These are phyloP conservation scores for Gamsiella multidivaricata DNA, from an alignment of 192 early-diverging fungal genomes.

Conservation along the genomic window DNA sequence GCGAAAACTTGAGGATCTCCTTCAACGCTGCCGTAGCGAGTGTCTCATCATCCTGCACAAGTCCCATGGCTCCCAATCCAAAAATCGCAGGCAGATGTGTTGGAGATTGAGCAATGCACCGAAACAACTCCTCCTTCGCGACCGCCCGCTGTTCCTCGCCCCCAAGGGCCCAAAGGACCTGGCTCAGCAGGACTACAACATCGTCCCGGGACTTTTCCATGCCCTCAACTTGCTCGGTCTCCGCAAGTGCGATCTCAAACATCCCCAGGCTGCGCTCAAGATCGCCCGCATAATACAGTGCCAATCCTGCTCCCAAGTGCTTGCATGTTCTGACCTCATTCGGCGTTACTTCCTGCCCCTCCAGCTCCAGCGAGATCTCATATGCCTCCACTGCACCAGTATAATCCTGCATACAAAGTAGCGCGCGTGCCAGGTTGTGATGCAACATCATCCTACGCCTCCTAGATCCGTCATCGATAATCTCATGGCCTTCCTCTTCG, in stretches of 20 bases:
- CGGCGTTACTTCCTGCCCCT: slow-evolving; percentile 7
- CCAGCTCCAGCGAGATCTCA: slow-evolving; percentile 46
- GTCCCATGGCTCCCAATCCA: slow-evolving; percentile 74
- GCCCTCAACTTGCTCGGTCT: slow-evolving; percentile 51
- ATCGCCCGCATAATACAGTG: slow-evolving; percentile 78
- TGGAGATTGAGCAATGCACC: slow-evolving; percentile 67
- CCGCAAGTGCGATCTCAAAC: slow-evolving; percentile 79
- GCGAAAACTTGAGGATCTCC: slow-evolving; percentile 70
- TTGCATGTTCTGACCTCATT: slow-evolving; percentile 44
- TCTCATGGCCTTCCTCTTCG: slow-evolving; percentile 24
- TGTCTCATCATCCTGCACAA: slow-evolving; percentile 69
- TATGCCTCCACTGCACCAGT: slow-evolving; percentile 68
- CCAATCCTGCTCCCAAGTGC: slow-evolving; percentile 75
- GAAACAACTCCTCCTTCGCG: slow-evolving; percentile 83
- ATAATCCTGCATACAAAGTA: slow-evolving; percentile 72
- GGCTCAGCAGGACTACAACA: slow-evolving; percentile 79
- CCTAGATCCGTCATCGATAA: background rate
- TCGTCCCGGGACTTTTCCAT: slow-evolving; percentile 67
- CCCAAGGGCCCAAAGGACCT: slow-evolving; percentile 92
- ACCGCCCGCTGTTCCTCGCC: slow-evolving; percentile 77
- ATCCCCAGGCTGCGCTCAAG: slow-evolving; percentile 73
- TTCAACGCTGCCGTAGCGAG: slow-evolving; percentile 72
- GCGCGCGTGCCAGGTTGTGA: slow-evolving; percentile 75
- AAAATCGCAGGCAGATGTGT: slow-evolving; percentile 73
- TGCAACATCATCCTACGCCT: slow-evolving; percentile 60